A percentile compares a stretch with the other conserved stretches of the same genome.
phyloP scores from a whole-genome alignment of 1,284 basidiomycete species.

The Pseudozyma pruni region DNA sequence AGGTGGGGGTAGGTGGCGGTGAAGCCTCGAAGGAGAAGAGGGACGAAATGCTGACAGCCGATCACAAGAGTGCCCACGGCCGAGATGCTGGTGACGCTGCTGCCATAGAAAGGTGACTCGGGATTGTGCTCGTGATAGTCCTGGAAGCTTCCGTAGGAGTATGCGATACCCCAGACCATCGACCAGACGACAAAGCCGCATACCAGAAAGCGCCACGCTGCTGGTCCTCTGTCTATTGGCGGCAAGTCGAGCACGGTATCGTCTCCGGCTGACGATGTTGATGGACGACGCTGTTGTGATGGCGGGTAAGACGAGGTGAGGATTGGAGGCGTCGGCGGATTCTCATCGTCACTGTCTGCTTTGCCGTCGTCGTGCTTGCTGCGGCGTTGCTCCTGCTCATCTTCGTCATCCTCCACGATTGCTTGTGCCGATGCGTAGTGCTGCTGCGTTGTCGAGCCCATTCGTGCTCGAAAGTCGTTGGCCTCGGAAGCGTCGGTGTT shows the following conservation, averaged over 20 bases:
- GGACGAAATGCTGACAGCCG: slow-evolving; percentile 44
- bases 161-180: slow-evolving; percentile 47
- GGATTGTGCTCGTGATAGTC: slow-evolving; percentile 56
- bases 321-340: slow-evolving; percentile 15
- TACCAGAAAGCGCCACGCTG: slow-evolving; percentile 29
- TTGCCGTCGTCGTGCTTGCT: slow-evolving; percentile 23
- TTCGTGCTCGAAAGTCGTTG: slow-evolving; percentile 13
- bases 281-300: slow-evolving; percentile 4
- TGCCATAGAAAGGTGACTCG: slow-evolving; percentile 40
- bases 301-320: slow-evolving; percentile 21
- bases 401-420: slow-evolving; percentile 18
- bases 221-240: slow-evolving; percentile 21
- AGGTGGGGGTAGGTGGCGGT: slow-evolving; percentile 29
- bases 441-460: slow-evolving; percentile 7
- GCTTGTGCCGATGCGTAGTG: slow-evolving; percentile 1
- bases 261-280: not conserved
- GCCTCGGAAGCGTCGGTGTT: slow-evolving; percentile 17
- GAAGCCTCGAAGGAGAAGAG: slow-evolving; percentile 37
- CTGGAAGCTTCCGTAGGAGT: slow-evolving; percentile 60
- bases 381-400: slow-evolving; percentile 7
- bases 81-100: slow-evolving; percentile 35
- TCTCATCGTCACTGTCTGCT: slow-evolving; percentile 17
- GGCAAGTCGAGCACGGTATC: slow-evolving; percentile 1
- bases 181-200: slow-evolving; percentile 31
- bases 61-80: slow-evolving; percentile 53